Conservation (phyloP, 257 asterid genomes). For the Verbascum thapsus region DNA sequence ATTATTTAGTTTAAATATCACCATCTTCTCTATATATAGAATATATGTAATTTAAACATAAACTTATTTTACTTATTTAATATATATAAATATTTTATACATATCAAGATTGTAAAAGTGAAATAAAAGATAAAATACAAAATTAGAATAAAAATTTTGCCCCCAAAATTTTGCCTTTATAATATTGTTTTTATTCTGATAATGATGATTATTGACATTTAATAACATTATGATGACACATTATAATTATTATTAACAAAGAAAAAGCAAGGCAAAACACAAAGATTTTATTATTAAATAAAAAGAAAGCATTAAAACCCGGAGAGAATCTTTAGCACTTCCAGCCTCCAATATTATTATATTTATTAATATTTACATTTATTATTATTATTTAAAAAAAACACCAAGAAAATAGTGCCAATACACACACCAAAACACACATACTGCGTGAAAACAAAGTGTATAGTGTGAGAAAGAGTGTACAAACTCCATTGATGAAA, state of each 20-base stretch:
- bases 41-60: too few relatives aligned
- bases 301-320: neutral
- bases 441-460: constrained; percentile 34
- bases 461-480: constrained; percentile 23
- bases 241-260: neutral
- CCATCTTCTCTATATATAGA: too few relatives aligned
- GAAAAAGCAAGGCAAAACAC: neutral
- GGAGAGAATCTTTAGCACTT: constrained; percentile 30
- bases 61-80: neutral
- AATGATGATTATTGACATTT: neutral
- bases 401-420: neutral
- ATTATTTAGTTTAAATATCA: too few relatives aligned
- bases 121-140: too few relatives aligned
- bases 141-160: too few relatives aligned
- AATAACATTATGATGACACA: neutral
- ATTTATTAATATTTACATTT: neutral
- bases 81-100: neutral
- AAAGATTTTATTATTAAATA: neutral
- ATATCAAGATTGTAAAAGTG: too few relatives aligned
- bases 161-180: too few relatives aligned
- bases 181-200: too few relatives aligned
- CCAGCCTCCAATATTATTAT: constrained; percentile 1
- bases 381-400: too few relatives aligned
- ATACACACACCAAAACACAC: constrained; percentile 35
- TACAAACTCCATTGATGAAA: constrained; percentile 39